Evolutionary conservation across 2,329 filamentous ascomycete species (phyloP), one percentile per base, ranked within the genome.

Genomic region (Thelonectria discophora): DNA sequence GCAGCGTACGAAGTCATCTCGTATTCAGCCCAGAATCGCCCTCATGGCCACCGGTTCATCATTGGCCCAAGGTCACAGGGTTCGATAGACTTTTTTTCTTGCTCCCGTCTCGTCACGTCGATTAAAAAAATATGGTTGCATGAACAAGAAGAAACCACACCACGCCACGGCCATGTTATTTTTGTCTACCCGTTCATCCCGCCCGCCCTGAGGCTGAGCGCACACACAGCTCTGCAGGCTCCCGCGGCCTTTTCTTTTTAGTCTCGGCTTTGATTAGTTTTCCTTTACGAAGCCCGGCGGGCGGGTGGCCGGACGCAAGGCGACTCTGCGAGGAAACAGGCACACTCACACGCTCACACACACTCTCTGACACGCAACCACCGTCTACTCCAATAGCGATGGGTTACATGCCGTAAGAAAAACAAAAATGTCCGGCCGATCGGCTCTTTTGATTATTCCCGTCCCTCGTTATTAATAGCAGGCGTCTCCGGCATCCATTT

Each of bases 11-110:
- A 47, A 43, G 46, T 37, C 15, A n/a, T 53, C 47, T 56, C 58
- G 58, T 61, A 56, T 61, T 32, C 58, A 46, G 27, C 46, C 53
- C 30, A 48, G 58, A 52, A 53, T 24, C 58, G 48, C 53, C 34
- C 49, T 48, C 21, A 42, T 56, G n/a, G 37, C 54, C 46, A 50
- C 46, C 20, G 9, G 42, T 34, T 18, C 45, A 43, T 34, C 17
- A 56, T 50, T 56, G 54, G 54, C 17, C 46, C 18, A 47, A 32
- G 50, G 54, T 56, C 52, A 55, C 54, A 40, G 58, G 32, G 52
- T 37, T 24, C 42, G 30, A 56, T 47, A 51, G 52, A 46, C 12
- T 46, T 60, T 43, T 43, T 39, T 37, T 27, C n/a, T n/a, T 50
- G n/a, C n/a, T n/a, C n/a, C n/a, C n/a, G n/a, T 60, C 42, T 45